A percentile compares a stretch with the other conserved stretches of the same genome.
Conservation (phyloP, 2,329 filamentous ascomycete genomes). For the Exophiala alcalophila region DNA sequence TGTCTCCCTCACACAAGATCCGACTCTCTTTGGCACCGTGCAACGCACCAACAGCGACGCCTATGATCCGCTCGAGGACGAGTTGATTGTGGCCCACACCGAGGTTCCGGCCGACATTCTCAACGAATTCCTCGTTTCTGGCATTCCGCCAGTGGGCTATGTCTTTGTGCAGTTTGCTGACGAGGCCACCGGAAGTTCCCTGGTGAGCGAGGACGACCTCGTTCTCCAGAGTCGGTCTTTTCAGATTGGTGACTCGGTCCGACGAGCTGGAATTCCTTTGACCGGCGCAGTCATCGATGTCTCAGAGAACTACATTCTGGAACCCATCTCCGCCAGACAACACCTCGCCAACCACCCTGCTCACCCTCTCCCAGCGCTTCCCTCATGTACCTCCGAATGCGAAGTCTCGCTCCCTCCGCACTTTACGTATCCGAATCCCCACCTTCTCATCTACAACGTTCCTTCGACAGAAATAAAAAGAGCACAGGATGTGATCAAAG, state of each 20-base stretch:
- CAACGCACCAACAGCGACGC: constrained; percentile 36
- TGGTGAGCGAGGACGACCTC: constrained; percentile 45
- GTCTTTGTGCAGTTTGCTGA: constrained; percentile 47
- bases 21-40: constrained; percentile 44
- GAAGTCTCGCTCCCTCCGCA: constrained; percentile 8
- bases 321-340: constrained; percentile 31
- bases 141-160: constrained; percentile 49
- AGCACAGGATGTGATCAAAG: constrained; percentile 47
- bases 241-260: constrained; percentile 56
- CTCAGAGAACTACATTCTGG: constrained; percentile 46
- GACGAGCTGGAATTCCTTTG: constrained; percentile 48
- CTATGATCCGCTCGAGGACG: constrained; percentile 34
- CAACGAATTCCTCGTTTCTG: constrained; percentile 21
- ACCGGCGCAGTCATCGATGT: constrained; percentile 55
- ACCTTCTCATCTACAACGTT: constrained; percentile 39
- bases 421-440: constrained; percentile 29
- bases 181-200: constrained; percentile 41
- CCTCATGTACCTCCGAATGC: constrained; percentile 18
- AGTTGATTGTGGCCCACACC: constrained; percentile 33
- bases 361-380: background rate
- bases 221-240: constrained; percentile 54
- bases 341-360: constrained; percentile 2
- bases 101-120: constrained; percentile 33
- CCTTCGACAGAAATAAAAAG: constrained; percentile 46
- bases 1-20: constrained; percentile 40